Evolutionary conservation across 257 asterid species (phyloP).

Genomic region (Fraxinus cuspidata): DNA sequence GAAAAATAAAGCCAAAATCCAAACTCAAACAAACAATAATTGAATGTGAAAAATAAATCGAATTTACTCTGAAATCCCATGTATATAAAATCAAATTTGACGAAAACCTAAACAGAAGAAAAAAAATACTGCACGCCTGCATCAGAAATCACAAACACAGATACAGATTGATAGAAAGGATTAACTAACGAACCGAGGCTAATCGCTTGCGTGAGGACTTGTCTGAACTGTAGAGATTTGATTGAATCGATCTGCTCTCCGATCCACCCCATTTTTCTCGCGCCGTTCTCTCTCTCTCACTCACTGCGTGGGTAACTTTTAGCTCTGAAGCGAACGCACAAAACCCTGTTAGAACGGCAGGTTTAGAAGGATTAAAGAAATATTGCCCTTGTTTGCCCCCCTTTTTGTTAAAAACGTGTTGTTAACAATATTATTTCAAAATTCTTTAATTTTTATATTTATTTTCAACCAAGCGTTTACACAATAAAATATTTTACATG

Average conservation of each 20-base stretch:
- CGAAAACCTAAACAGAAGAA: neutral
- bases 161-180: neutral
- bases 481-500: no score
- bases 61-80: conserved; percentile 11
- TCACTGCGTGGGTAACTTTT: neutral
- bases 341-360: conserved; percentile 10
- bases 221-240: conserved; percentile 83
- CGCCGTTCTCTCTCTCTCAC: conserved; percentile 1
- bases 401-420: no score
- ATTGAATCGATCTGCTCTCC: conserved; percentile 92
- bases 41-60: neutral
- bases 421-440: no score
- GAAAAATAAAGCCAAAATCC: neutral
- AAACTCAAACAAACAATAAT: neutral
- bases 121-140: neutral
- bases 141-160: neutral
- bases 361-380: no score
- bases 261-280: conserved; percentile 80
- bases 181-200: conserved; percentile 64
- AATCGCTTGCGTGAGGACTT: conserved; percentile 75
- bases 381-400: no score
- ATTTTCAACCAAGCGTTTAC: no score
- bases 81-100: conserved; percentile 1
- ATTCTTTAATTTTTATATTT: no score
- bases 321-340: conserved; percentile 26